Conservation (phyloP, 1,284 basidiomycete species). For the Somion occarium region DNA sequence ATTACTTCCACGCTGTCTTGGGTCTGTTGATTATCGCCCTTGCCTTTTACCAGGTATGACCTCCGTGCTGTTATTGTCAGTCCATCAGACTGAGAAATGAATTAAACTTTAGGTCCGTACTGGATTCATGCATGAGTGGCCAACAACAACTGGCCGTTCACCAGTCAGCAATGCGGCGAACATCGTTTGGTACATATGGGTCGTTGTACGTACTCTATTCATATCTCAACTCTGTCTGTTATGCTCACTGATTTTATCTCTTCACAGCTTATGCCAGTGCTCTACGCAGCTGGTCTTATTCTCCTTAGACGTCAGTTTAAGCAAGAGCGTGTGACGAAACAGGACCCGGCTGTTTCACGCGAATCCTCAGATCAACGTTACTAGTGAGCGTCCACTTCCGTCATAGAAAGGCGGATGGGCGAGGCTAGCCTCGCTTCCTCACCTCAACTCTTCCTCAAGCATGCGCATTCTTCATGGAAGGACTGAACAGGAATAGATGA, state of each 20-base stretch:
- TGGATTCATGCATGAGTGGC: constrained; percentile 47
- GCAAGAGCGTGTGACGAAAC: constrained; percentile 15
- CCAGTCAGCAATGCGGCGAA: constrained; percentile 32
- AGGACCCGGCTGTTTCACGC: not conserved
- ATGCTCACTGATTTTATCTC: not conserved
- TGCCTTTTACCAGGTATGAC: constrained; percentile 47
- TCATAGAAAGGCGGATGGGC: too few species aligned
- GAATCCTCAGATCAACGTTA: too few species aligned
- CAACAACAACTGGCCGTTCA: constrained; percentile 35
- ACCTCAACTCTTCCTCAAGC: too few species aligned
- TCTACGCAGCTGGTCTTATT: constrained; percentile 37
- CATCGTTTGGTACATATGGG: constrained; percentile 48
- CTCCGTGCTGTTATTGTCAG: not conserved
- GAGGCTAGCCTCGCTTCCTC: too few species aligned
- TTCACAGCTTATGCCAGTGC: constrained; percentile 39
- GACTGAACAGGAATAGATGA: too few species aligned
- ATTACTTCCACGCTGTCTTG: constrained; percentile 53
- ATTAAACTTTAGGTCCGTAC: constrained; percentile 37
- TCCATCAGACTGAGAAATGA: not conserved
- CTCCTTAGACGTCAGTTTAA: constrained; percentile 19
- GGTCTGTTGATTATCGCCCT: constrained; percentile 47
- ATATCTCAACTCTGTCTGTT: not conserved
- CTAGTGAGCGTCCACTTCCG: too few species aligned
- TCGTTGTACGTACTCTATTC: constrained; percentile 37
- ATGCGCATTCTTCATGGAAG: too few species aligned